phyloP scores from a whole-genome alignment of 2,329 filamentous ascomycete species.

The Emergomyces orientalis region DNA sequence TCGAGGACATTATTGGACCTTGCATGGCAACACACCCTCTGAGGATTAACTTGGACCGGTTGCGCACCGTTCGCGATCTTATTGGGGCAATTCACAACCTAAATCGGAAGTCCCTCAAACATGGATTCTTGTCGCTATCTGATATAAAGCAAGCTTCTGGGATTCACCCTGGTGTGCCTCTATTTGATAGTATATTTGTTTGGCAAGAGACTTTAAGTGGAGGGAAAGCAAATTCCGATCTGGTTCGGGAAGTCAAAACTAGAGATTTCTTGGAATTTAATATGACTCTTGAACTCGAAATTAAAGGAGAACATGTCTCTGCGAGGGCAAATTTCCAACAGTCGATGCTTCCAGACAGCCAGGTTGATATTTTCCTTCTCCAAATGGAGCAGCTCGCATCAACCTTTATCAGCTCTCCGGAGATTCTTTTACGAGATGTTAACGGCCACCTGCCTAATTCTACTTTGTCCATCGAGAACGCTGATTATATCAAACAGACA shows the following conservation, averaged over 20 bases:
- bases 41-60: slow-evolving; percentile 49
- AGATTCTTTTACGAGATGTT: slow-evolving; percentile 28
- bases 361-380: slow-evolving; percentile 48
- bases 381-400: slow-evolving; percentile 52
- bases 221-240: slow-evolving; percentile 23
- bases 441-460: slow-evolving; percentile 21
- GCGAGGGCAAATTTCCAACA: slow-evolving; percentile 48
- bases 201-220: slow-evolving; percentile 58
- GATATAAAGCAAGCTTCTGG: slow-evolving; percentile 58
- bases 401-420: slow-evolving; percentile 33
- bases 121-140: slow-evolving; percentile 55
- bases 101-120: slow-evolving; percentile 56
- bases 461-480: slow-evolving; percentile 45
- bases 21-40: slow-evolving; percentile 69
- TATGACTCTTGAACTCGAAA: slow-evolving; percentile 67
- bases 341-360: slow-evolving; percentile 44
- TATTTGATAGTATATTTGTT: slow-evolving; percentile 73
- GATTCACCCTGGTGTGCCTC: slow-evolving; percentile 40
- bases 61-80: slow-evolving; percentile 50
- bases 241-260: slow-evolving; percentile 50
- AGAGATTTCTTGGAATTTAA: slow-evolving; percentile 67
- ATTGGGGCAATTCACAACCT: slow-evolving; percentile 53
- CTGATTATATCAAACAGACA: slow-evolving; percentile 25
- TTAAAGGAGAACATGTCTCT: slow-evolving; percentile 40
- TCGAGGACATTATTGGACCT: slow-evolving; percentile 69